These are phyloP conservation scores for Gonapodya prolifera DNA, from an alignment of 192 early-diverging fungal species.

Conservation along the genomic window DNA sequence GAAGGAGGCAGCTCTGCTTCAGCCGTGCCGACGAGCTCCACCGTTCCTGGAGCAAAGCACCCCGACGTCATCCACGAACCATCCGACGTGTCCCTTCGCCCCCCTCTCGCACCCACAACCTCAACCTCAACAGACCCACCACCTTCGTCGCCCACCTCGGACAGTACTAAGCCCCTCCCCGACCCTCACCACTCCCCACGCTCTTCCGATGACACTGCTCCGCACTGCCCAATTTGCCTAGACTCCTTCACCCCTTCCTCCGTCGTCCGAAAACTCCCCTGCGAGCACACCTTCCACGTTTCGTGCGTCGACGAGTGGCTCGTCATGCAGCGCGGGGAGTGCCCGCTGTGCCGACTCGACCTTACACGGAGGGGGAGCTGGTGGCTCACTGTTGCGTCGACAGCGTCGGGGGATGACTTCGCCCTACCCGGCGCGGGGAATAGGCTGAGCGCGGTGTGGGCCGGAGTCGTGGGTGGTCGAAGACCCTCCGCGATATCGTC, in stretches of 20 bases:
- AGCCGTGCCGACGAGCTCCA: no score
- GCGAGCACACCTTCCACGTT: constrained; percentile 35
- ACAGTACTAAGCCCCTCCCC: not conserved
- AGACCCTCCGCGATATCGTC: no score
- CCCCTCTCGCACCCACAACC: not conserved
- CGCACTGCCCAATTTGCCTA: not conserved
- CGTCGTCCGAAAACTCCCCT: constrained; percentile 25
- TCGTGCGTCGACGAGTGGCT: constrained; percentile 42
- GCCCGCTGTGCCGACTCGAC: constrained; percentile 24
- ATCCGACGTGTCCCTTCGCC: not conserved
- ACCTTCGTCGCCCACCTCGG: not conserved
- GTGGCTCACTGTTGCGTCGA: not conserved
- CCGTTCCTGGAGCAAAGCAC: not conserved
- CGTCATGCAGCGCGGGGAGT: constrained; percentile 26
- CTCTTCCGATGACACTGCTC: not conserved
- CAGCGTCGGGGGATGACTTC: no score
- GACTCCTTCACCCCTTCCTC: constrained; percentile 3
- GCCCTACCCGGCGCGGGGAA: no score
- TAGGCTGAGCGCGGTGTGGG: no score
- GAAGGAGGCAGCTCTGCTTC: no score
- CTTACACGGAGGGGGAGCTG: not conserved
- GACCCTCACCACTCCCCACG: not conserved
- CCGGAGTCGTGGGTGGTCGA: no score
- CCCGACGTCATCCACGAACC: not conserved
- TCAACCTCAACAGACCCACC: not conserved